These are phyloP conservation scores for Penicillium nucicola DNA, from an alignment of 495 filamentous ascomycete genomes.

Conservation along the genomic window DNA sequence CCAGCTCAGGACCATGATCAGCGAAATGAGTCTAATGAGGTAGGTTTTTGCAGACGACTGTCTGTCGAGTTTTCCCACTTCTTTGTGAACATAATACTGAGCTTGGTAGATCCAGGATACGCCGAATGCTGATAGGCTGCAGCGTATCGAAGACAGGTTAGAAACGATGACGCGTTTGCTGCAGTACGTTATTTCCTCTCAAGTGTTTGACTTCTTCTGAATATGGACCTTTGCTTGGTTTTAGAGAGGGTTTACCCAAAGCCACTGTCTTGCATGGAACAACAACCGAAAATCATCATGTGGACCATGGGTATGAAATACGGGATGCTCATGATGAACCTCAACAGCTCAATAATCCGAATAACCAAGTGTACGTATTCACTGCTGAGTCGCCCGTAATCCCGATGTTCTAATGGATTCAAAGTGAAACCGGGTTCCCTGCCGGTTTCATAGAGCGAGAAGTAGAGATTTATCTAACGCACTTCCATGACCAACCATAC, in stretches of 20 bases:
- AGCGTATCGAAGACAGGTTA: conserved; percentile 23
- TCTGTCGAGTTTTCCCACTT: background rate
- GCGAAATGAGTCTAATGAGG: background rate
- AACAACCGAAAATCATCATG: background rate
- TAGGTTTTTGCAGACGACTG: background rate
- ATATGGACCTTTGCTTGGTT: background rate
- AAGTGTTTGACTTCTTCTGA: too few species aligned
- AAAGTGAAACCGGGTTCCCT: conserved; percentile 2
- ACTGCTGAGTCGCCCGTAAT: background rate
- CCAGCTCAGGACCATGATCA: background rate
- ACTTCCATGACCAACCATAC: conserved; percentile 31
- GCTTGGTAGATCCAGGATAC: background rate
- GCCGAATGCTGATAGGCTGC: conserved; percentile 8
- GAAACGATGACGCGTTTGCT: conserved; percentile 22
- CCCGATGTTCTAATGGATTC: background rate
- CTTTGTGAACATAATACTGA: background rate
- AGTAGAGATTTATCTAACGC: conserved; percentile 19
- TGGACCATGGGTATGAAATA: background rate
- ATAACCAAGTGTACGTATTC: background rate
- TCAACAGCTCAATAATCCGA: background rate
- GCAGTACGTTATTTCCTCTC: conserved; percentile 6
- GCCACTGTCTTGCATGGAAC: background rate
- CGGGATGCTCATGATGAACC: background rate
- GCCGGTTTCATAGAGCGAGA: conserved; percentile 15
- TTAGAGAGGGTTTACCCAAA: conserved; percentile 7